Evolutionary conservation across 306 rosid genomes (phyloP).

Genomic region (Arachis stenosperma): DNA sequence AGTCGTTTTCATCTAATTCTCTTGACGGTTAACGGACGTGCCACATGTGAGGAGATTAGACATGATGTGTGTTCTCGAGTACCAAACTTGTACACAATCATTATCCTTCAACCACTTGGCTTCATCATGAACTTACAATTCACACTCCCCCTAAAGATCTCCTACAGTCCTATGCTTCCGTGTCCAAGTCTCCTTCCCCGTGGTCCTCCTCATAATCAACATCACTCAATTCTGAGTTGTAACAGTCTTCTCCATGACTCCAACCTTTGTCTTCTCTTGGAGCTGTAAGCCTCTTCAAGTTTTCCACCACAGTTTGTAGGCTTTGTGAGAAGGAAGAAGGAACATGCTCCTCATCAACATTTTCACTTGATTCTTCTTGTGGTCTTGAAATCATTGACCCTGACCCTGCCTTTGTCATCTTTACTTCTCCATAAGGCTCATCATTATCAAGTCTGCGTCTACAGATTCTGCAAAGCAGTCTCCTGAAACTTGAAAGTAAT

Average conservation of each 20-base stretch:
- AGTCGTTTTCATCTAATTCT: too few species aligned
- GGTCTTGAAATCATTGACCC: background rate
- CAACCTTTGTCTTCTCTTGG: background rate
- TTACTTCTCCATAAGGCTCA: background rate
- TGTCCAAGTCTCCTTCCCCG: background rate
- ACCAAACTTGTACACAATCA: too few species aligned
- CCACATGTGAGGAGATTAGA: too few species aligned
- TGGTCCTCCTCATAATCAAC: background rate
- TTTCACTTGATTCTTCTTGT: background rate
- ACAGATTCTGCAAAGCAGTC: too few species aligned
- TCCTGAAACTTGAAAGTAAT: too few species aligned
- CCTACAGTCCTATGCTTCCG: background rate
- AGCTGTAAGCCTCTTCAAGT: background rate
- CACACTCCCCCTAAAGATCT: too few species aligned
- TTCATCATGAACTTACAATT: too few species aligned
- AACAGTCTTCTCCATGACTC: background rate
- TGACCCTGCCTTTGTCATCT: background rate
- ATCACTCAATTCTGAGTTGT: background rate
- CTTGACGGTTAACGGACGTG: too few species aligned
- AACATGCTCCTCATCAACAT: background rate
- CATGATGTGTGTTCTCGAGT: too few species aligned
- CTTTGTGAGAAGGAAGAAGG: background rate
- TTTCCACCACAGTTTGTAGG: constrained; percentile 4
- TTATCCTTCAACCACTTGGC: too few species aligned
- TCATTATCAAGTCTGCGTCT: too few species aligned